Evolutionary conservation across 1,139 yeast genomes (phyloP), one percentile per base, ranked within the genome.

Genomic region (Yamadazyma jaroonii): DNA sequence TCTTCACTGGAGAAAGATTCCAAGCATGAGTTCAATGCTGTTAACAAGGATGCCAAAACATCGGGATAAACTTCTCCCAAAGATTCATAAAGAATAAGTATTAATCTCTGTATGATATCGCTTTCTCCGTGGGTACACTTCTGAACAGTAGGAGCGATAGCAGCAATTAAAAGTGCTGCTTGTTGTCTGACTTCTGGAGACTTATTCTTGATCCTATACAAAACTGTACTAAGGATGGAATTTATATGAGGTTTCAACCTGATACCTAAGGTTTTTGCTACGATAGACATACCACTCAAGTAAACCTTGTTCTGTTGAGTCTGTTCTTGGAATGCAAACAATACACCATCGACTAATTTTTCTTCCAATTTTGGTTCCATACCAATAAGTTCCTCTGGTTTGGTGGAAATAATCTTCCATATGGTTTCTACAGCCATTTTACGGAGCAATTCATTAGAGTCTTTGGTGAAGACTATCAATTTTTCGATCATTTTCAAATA

Each of bases 41-140:
- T 76, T 12, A 94, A 67, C 3, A 92, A 75, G 0, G 96, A 84
- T 0, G 96, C 97, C 32, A 94, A 67, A 2, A 90, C 97, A 39
- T 89, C 96, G 0, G 98, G 98, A 47, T 82, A 89, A 6, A 86
- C 95, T 53, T 94, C 99, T 15, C 98, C 98, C 13, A 94, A 70
- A 12, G 95, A 86, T 56, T 94, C 99, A 57, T 85, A 89, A 28
- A 94, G 66, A 13, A 89, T 82, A 21, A 85, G 75, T 5, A 90
- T 82, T 39, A 92, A 66, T 52, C 83, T 84, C 40, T 74, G 72
- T 50, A 89, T 59, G 38, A 86, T 60, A 4, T 71, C 79, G 25
- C 44, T 37, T 48, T 85, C 87, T 6, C 72, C 81, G 22, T 52
- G 54, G 2, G 59, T 52, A 54, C 96, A 87, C 10, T 66, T 56